These are phyloP conservation scores for Solanum hybrid DNA, from an alignment of 305 asterid genomes.

Conservation along the genomic window DNA sequence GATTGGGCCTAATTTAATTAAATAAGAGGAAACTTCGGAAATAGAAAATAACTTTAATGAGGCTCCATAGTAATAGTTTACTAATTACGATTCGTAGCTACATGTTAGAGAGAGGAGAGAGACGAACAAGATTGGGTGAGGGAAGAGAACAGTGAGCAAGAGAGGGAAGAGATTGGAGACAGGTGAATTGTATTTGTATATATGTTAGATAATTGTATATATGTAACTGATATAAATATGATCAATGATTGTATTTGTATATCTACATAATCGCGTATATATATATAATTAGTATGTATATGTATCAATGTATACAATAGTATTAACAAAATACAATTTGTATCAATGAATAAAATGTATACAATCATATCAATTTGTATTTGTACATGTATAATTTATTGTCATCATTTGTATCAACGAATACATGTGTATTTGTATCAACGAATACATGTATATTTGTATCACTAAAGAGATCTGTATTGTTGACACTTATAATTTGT, in stretches of 20 bases:
- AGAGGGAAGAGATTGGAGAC: not conserved
- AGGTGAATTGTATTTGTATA: not conserved
- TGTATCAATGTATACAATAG: not conserved
- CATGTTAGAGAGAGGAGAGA: not conserved
- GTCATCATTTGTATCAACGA: not conserved
- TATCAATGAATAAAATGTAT: too few relatives aligned
- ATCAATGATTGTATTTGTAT: not conserved
- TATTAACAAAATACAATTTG: not conserved
- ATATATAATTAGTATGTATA: too few relatives aligned
- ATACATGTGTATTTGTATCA: not conserved
- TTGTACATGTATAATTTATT: too few relatives aligned
- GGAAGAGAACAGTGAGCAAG: not conserved
- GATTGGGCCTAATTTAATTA: not conserved
- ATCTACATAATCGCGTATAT: too few relatives aligned
- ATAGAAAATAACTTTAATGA: too few relatives aligned
- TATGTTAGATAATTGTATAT: not conserved
- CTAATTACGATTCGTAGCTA: not conserved
- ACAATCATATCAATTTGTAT: not conserved
- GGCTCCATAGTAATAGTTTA: not conserved
- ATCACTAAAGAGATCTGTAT: not conserved
- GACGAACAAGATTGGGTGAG: not conserved
- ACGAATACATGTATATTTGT: not conserved
- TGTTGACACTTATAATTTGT: not conserved
- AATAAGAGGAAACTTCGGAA: not conserved
- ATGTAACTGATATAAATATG: not conserved